Evolutionary conservation across 306 rosid species (phyloP).

Genomic region (Alnus glutinosa): DNA sequence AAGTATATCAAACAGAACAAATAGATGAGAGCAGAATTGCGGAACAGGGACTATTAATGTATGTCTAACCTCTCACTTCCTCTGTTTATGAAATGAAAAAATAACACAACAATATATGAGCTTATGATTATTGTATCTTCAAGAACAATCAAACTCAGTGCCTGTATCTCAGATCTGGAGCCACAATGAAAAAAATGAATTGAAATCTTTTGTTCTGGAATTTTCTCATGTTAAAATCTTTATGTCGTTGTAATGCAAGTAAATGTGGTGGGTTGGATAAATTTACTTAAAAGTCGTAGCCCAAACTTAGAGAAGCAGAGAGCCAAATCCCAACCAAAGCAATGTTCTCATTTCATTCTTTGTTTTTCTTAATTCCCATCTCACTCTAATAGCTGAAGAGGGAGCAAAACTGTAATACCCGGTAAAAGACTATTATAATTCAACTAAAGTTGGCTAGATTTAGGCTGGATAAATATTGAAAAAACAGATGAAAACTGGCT

Average conservation of each 20-base stretch:
- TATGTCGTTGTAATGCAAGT: neutral
- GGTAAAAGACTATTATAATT: neutral
- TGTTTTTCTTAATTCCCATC: neutral
- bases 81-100: conserved; percentile 17
- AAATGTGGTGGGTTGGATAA: neutral
- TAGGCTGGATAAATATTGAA: neutral
- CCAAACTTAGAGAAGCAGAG: neutral
- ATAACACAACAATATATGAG: neutral
- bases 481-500: neutral
- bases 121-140: neutral
- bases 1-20: conserved; percentile 47
- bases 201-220: neutral
- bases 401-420: neutral
- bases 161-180: neutral
- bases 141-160: neutral
- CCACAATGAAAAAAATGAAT: neutral
- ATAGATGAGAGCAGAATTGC: conserved; percentile 31
- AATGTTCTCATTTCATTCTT: neutral
- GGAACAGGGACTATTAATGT: conserved; percentile 42
- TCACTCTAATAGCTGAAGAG: neutral
- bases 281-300: neutral
- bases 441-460: neutral
- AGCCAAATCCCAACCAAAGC: neutral
- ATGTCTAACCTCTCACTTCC: conserved; percentile 40
- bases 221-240: neutral